Conservation (phyloP, 495 filamentous ascomycete genomes). For the Aspergillus heteromorphus region DNA sequence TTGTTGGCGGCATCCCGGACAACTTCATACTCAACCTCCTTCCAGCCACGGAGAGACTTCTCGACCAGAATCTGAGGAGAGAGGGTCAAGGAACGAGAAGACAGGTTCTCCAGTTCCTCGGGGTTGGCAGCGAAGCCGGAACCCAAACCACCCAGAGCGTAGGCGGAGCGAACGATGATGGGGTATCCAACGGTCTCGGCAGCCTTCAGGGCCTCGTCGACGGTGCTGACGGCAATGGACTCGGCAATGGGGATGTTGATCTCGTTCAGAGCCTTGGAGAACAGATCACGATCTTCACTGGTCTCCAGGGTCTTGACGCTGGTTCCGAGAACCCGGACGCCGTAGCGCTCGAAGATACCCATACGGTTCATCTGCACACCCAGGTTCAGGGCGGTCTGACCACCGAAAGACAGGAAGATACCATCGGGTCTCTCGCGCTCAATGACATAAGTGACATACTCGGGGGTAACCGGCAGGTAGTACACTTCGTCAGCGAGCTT, state of each 20-base stretch:
- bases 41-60: slow-evolving; percentile 99
- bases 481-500: slow-evolving; percentile 97
- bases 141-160: slow-evolving; percentile 90
- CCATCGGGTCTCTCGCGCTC: slow-evolving; percentile 87
- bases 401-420: slow-evolving; percentile 93
- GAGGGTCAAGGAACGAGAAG: slow-evolving; percentile 88
- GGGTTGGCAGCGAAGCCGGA: slow-evolving; percentile 95
- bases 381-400: slow-evolving; percentile 92
- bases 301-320: slow-evolving; percentile 90
- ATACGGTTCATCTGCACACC: slow-evolving; percentile 96
- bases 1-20: slow-evolving; percentile 92
- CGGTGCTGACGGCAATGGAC: slow-evolving; percentile 82
- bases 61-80: slow-evolving; percentile 95
- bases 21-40: slow-evolving; percentile 97
- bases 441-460: slow-evolving; percentile 97
- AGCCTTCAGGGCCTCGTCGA: slow-evolving; percentile 86
- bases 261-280: slow-evolving; percentile 84
- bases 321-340: slow-evolving; percentile 90
- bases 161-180: slow-evolving; percentile 95
- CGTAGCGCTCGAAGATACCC: slow-evolving; percentile 91
- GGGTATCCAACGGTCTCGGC: slow-evolving; percentile 87
- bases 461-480: slow-evolving; percentile 93
- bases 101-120: slow-evolving; percentile 87
- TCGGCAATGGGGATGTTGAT: slow-evolving; percentile 97
- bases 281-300: slow-evolving; percentile 93